A percentile compares a stretch with the other conserved stretches of the same genome.
Conservation (phyloP, 83 land plant species). For the Diphasiastrum complanatum region DNA sequence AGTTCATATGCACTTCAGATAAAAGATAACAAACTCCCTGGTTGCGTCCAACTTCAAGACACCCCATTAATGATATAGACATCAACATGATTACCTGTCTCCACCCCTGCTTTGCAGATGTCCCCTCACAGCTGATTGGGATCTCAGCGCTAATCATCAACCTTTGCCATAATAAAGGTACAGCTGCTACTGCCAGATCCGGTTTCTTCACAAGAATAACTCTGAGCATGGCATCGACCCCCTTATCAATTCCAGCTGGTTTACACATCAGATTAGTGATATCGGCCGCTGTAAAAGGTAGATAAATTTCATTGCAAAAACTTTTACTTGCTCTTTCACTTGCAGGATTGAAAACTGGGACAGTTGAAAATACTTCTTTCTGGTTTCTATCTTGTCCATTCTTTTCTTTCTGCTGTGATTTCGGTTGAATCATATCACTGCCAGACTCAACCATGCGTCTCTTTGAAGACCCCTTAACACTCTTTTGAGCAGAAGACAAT, state of each 20-base stretch:
- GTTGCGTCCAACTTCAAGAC: background rate
- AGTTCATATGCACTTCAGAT: background rate
- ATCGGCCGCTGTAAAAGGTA: constrained; percentile 60
- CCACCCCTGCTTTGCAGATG: constrained; percentile 95
- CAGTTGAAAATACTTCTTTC: background rate
- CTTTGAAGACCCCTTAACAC: too few species aligned
- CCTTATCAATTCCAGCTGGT: constrained; percentile 46
- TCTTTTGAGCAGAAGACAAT: constrained; percentile 38
- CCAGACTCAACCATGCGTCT: too few species aligned
- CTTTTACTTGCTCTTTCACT: too few species aligned
- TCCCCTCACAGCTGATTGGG: constrained; percentile 61
- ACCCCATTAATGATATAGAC: background rate
- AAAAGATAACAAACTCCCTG: background rate
- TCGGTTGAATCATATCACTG: too few species aligned
- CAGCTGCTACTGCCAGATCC: constrained; percentile 82
- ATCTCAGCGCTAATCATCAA: constrained; percentile 69
- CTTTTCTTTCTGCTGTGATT: too few species aligned
- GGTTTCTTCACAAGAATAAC: constrained; percentile 66
- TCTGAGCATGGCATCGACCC: constrained; percentile 49
- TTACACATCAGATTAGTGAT: constrained; percentile 61
- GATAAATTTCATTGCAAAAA: constrained; percentile 19
- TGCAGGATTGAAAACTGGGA: too few species aligned
- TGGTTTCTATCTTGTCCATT: constrained; percentile 4
- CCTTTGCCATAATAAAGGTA: constrained; percentile 76
- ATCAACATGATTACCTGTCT: constrained; percentile 55